Evolutionary conservation across 352 stramenopile species (phyloP), one percentile per base, ranked within the genome.

Genomic region (Aphanomyces astaci): DNA sequence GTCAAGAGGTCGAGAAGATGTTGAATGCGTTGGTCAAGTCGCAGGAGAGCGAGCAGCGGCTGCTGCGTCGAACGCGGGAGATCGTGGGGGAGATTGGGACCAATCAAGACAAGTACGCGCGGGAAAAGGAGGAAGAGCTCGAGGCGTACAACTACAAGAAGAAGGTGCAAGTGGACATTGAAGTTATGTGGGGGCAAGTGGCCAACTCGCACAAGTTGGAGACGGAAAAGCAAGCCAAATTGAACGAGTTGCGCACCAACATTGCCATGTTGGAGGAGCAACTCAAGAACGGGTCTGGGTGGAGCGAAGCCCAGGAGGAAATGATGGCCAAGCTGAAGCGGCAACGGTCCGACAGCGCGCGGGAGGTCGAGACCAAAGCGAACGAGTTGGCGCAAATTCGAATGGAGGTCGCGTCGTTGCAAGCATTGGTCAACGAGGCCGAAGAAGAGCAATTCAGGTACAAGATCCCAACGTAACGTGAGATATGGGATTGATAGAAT

Each of bases 1-100:
- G 85, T 57, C 78, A 78, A 15, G 84, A 93, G 72, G 75, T 93
- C n/a, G 79, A 91, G 56, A 93, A 89, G 71, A 75, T 93, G 56
- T 67, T 93, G 17, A 78, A 75, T 9, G 80, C 78, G 46, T 87
- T 81, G 68, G 72, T 82, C 70, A 93, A 91, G 76, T 91, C 82
- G 0, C 84, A 93, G 54, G 84, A 93, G 71, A 93, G 82, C 71
- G 82, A 93, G 65, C 80, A 89, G 53, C 80, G 81, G 1, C 72
- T 93, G 32, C 30, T 89, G 10, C 72, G 82, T 28, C 82, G 81
- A 40, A 87, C 80, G 3, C 86, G 88, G 28, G 81, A 93, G 64
- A 88, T 93, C 40, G 55, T 89, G 43, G 73, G 69, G 13, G 81
- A 93, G 74, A 91, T 91, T 64, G 80, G 86, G 40, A 83, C 75